phyloP scores from a whole-genome alignment of 441 rosid species.

The Syzygium syzygioides region DNA sequence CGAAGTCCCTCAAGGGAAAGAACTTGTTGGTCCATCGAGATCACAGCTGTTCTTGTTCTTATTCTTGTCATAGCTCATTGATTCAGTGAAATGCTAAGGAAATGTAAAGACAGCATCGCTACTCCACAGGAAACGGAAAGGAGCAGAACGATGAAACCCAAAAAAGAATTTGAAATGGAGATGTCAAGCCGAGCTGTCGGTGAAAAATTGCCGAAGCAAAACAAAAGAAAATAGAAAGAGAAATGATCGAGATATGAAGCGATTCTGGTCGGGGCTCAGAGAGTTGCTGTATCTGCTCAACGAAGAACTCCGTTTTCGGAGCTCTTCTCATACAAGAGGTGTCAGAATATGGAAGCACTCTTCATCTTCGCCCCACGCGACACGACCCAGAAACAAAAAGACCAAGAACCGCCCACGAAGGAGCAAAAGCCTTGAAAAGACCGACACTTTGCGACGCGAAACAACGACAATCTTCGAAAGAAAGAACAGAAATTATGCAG shows the following conservation, averaged over 20 bases:
- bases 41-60: neutral
- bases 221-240: neutral
- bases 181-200: neutral
- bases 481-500: neutral
- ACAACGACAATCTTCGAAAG: neutral
- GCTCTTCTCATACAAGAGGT: neutral
- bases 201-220: neutral
- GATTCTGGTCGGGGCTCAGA: neutral
- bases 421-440: neutral
- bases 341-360: neutral
- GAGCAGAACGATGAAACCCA: neutral
- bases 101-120: neutral
- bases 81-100: neutral
- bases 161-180: neutral
- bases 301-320: neutral
- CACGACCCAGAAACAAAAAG: neutral
- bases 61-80: neutral
- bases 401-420: neutral
- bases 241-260: neutral
- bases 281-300: neutral
- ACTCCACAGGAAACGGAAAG: neutral
- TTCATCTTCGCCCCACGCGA: neutral
- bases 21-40: neutral
- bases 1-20: neutral
- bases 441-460: neutral